Conservation (phyloP, 192 early-diverging fungal genomes). For the Entomortierella beljakovae region DNA sequence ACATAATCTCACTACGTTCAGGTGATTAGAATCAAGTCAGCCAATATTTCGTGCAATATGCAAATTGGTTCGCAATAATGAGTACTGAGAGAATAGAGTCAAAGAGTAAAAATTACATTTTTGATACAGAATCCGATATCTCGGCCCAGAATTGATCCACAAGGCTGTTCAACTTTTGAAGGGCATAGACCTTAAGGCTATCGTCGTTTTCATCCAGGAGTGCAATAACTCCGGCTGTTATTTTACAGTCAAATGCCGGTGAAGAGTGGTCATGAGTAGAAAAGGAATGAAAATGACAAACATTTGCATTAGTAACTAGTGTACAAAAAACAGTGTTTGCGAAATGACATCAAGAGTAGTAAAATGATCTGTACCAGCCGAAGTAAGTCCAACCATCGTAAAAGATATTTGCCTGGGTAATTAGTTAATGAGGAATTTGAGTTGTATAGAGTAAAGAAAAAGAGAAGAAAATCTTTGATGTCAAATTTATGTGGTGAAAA, state of each 20-base stretch:
- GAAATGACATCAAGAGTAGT: background rate
- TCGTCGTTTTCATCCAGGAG: slow-evolving; percentile 94
- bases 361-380: slow-evolving; percentile 42
- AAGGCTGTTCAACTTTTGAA: slow-evolving; percentile 88
- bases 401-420: background rate
- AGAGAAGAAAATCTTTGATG: background rate
- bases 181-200: slow-evolving; percentile 92
- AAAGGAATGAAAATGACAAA: background rate
- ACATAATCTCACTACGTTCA: slow-evolving; percentile 86
- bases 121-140: slow-evolving; percentile 91
- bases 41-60: too few relatives aligned
- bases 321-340: background rate
- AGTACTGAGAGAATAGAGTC: background rate
- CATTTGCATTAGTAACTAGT: background rate
- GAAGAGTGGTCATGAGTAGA: background rate
- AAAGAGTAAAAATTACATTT: slow-evolving; percentile 72
- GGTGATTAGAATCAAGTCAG: too few relatives aligned
- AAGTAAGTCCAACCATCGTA: slow-evolving; percentile 58
- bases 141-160: slow-evolving; percentile 99
- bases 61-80: too few relatives aligned
- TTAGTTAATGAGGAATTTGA: too few relatives aligned
- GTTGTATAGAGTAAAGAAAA: background rate
- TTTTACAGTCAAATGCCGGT: too few relatives aligned
- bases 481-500: too few relatives aligned
- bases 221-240: slow-evolving; percentile 94